Conservation (phyloP, 192 early-diverging fungal genomes). For the Entomortierella lignicola region DNA sequence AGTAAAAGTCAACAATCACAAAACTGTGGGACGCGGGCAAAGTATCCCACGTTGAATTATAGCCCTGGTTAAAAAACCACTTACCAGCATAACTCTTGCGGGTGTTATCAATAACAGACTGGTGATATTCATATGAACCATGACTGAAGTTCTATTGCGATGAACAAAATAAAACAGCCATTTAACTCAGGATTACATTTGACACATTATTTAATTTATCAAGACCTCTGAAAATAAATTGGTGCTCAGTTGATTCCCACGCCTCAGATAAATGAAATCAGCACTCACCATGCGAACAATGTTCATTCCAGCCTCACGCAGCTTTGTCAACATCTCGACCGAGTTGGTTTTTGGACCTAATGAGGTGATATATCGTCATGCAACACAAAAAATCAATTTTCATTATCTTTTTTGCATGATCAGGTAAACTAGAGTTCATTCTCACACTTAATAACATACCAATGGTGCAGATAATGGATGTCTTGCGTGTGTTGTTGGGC, state of each 20-base stretch:
- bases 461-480: slow-evolving; percentile 87
- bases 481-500: slow-evolving; percentile 75
- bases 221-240: no score
- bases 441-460: slow-evolving; percentile 34
- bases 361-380: not conserved
- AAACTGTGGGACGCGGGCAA: no score
- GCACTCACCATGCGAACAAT: slow-evolving; percentile 73
- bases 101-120: slow-evolving; percentile 70
- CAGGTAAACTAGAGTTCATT: not conserved
- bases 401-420: not conserved
- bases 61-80: slow-evolving; percentile 1
- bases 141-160: slow-evolving; percentile 63
- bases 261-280: not conserved
- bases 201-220: no score
- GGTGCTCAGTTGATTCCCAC: no score
- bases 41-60: no score
- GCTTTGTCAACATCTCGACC: slow-evolving; percentile 74
- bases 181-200: no score
- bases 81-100: slow-evolving; percentile 61
- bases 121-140: slow-evolving; percentile 71
- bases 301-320: slow-evolving; percentile 86
- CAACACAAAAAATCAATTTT: not conserved
- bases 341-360: slow-evolving; percentile 81
- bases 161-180: no score
- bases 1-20: not conserved